Evolutionary conservation across 2,329 filamentous ascomycete species (phyloP).

Genomic region (Sphaerulina vaccinii): DNA sequence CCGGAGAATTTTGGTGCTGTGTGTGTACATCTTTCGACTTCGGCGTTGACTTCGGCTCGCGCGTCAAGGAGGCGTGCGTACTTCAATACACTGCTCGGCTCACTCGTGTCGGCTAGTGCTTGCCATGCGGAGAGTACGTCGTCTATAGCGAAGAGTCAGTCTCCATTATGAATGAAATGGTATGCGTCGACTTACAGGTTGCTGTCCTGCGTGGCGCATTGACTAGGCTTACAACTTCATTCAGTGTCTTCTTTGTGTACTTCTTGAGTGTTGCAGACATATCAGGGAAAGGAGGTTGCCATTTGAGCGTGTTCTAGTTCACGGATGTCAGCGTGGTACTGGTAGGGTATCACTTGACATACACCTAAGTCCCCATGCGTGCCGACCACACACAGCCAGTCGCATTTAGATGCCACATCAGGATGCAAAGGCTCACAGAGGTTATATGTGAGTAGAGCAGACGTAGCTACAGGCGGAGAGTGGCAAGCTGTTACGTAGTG

Average conservation of each 20-base stretch:
- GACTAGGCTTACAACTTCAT: slow-evolving; percentile 62
- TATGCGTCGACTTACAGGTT: slow-evolving; percentile 38
- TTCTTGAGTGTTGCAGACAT: slow-evolving; percentile 61
- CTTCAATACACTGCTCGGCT: slow-evolving; percentile 53
- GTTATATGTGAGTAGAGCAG: slow-evolving; percentile 62
- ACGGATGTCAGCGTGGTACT: neutral
- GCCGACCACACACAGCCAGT: slow-evolving; percentile 61
- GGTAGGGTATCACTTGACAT: neutral
- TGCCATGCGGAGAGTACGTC: slow-evolving; percentile 62
- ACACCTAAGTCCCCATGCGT: slow-evolving; percentile 64
- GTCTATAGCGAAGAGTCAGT: slow-evolving; percentile 30
- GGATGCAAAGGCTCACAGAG: slow-evolving; percentile 60
- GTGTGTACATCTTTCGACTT: slow-evolving; percentile 62
- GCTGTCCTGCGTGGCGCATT: slow-evolving; percentile 65
- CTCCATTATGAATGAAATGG: neutral
- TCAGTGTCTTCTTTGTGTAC: slow-evolving; percentile 62
- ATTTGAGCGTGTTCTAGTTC: slow-evolving; percentile 56
- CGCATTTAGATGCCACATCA: slow-evolving; percentile 50
- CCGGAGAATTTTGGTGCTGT: slow-evolving; percentile 62
- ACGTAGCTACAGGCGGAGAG: slow-evolving; percentile 65
- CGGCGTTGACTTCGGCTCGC: slow-evolving; percentile 58
- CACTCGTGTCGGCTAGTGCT: slow-evolving; percentile 52
- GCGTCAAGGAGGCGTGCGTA: slow-evolving; percentile 55
- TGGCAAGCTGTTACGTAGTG: slow-evolving; percentile 62
- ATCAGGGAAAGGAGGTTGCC: slow-evolving; percentile 65